A percentile compares a stretch with the other conserved stretches of the same genome.
Conservation (phyloP, 345 rosid genomes). For the Schrenkiella parvula region DNA sequence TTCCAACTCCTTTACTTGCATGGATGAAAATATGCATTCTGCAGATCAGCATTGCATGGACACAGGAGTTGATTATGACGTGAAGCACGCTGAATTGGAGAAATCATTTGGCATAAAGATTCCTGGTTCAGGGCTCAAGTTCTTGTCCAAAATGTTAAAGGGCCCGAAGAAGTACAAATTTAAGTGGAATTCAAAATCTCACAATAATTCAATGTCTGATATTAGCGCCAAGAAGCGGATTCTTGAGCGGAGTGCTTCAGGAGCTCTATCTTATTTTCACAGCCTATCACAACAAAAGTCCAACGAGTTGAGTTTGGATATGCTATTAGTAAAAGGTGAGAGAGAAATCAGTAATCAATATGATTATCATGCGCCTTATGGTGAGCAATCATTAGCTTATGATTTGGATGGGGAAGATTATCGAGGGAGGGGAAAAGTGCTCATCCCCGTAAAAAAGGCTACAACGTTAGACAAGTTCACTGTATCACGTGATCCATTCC, state of each 20-base stretch:
- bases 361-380: constrained; percentile 3
- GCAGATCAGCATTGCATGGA: constrained; percentile 81
- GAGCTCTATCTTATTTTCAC: constrained; percentile 63
- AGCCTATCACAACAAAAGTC: constrained; percentile 40
- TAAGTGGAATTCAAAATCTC: constrained; percentile 59
- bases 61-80: constrained; percentile 68
- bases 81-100: constrained; percentile 88
- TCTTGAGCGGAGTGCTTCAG: constrained; percentile 74
- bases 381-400: constrained; percentile 30
- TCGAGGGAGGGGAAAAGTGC: constrained; percentile 23
- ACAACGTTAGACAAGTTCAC: constrained; percentile 27
- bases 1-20: constrained; percentile 50
- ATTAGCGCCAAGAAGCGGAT: constrained; percentile 63
- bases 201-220: constrained; percentile 41
- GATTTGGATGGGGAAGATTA: constrained; percentile 28
- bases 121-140: constrained; percentile 67
- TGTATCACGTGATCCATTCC: constrained; percentile 60
- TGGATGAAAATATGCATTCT: constrained; percentile 76
- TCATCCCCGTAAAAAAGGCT: constrained; percentile 22
- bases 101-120: constrained; percentile 83
- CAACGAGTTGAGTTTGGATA: constrained; percentile 35
- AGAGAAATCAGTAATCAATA: constrained; percentile 27
- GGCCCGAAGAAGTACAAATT: constrained; percentile 53
- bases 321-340: constrained; percentile 40
- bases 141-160: constrained; percentile 59